Conservation (phyloP, 129 eudicot species). For the Arctium minus region DNA sequence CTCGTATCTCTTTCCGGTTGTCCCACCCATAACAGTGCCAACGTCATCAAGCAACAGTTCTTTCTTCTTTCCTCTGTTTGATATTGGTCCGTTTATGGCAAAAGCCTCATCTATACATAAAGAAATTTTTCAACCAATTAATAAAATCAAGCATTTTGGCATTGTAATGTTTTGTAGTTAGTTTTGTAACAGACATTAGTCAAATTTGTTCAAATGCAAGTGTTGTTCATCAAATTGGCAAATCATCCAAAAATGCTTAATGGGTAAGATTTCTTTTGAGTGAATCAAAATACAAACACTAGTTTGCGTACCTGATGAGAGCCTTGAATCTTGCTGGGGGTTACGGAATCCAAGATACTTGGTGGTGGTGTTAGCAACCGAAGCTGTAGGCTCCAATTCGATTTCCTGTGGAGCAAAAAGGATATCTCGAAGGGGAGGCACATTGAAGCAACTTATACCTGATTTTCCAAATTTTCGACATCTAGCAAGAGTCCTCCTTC, state of each 20-base stretch:
- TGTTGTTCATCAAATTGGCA: background rate
- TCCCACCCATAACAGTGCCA: constrained; percentile 49
- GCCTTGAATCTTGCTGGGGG: constrained; percentile 24
- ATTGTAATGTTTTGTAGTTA: background rate
- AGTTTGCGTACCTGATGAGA: constrained; percentile 35
- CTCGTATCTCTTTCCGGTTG: constrained; percentile 64
- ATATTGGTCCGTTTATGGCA: constrained; percentile 76
- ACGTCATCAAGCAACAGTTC: constrained; percentile 81
- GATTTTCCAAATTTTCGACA: constrained; percentile 62
- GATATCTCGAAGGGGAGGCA: constrained; percentile 67
- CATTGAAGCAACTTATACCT: constrained; percentile 72
- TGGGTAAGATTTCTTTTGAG: background rate
- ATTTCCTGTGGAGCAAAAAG: constrained; percentile 52
- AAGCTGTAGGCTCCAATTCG: constrained; percentile 40
- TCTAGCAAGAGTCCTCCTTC: constrained; percentile 62
- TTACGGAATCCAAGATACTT: constrained; percentile 39
- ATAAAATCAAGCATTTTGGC: background rate
- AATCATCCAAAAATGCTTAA: background rate
- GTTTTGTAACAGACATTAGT: background rate
- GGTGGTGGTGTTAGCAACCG: constrained; percentile 29
- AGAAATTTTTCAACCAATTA: constrained; percentile 3
- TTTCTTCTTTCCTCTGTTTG: constrained; percentile 76
- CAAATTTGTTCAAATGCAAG: background rate
- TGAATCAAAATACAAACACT: background rate
- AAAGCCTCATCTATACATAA: constrained; percentile 55